Base-by-base conservation (phyloP, 2,329 filamentous ascomycete genomes). In the Dactylonectria estremocensis region DNA sequence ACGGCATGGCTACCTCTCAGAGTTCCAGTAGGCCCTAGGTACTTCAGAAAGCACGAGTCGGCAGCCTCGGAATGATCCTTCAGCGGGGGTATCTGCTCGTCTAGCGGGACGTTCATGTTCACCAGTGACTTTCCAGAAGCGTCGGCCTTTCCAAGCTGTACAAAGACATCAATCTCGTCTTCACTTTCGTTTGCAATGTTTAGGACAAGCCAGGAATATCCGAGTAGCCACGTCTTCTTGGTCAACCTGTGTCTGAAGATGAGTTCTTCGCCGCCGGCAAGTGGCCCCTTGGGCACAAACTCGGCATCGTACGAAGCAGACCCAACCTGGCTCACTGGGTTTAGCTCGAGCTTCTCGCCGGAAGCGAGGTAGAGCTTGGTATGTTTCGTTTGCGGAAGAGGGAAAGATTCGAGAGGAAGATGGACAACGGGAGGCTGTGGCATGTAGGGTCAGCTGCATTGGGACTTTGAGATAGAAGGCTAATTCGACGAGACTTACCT, bases 151-250 rank as follows among this genome's bases (percentile, higher is more conserved):
- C 28, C 37, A 16, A 60, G 16, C 7, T 60, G 57, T 9, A 60
- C 48, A 45, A 60, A 60, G 10, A 60, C 57, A 16, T 60, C 57
- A 33, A 53, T 60, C 3, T 53, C 57, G 8, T 53, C 48, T 9
- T 60, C 14, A 16, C 35, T 31, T 5, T 53, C 16, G 10, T 59
- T 59, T 18, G 18, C 28, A 37, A 59, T 18, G n/a, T 59, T 18
- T 2, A 59, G 5, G 31, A 59, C 56, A 1, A 18, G 40, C 5
- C 35, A 49, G 1, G 56, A 59, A 9, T 59, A 59, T 10, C 56
- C 56, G 7, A 35, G 56, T 2, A 59, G 31, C 56, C 56, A 59
- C 8, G 56, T 59, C 5, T 28, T 9, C 14, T 59, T 59, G 3
- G 18, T 18, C 9, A 59, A 49, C 31, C 35, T 59, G 28, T 59